phyloP scores from a whole-genome alignment of 2,329 filamentous ascomycete species.

The Fulvia fulva region DNA sequence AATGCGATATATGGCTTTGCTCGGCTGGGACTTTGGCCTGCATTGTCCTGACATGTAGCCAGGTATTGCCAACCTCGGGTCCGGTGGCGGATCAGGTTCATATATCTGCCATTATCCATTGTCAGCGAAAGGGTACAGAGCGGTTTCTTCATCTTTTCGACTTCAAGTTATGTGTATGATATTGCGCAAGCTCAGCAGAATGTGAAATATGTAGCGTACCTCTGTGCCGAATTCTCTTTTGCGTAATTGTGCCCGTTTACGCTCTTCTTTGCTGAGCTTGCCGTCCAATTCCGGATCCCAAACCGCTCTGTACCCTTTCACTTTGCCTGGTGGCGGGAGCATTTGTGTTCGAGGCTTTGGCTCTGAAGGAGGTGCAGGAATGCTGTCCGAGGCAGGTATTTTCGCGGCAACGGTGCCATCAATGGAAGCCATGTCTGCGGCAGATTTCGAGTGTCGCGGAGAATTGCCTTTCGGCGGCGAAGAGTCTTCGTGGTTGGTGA shows the following conservation, averaged over 20 bases:
- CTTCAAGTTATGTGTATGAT: constrained; percentile 33
- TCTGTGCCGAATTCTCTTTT: constrained; percentile 37
- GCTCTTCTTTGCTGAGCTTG: constrained; percentile 55
- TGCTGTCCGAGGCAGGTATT: constrained; percentile 26
- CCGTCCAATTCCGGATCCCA: constrained; percentile 63
- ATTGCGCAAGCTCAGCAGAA: constrained; percentile 37
- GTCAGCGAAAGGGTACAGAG: constrained; percentile 41
- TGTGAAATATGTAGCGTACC: constrained; percentile 40
- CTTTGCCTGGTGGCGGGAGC: constrained; percentile 48
- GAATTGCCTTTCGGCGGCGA: constrained; percentile 58
- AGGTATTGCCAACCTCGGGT: constrained; percentile 71
- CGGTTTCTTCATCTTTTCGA: constrained; percentile 28
- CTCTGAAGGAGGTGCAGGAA: constrained; percentile 29
- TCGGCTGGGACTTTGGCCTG: constrained; percentile 52
- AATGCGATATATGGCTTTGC: constrained; percentile 66
- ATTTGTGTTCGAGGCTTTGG: constrained; percentile 40
- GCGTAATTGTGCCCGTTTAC: constrained; percentile 38
- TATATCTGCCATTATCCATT: constrained; percentile 53
- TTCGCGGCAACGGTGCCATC: constrained; percentile 22
- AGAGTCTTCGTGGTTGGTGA: constrained; percentile 60
- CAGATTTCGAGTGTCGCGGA: constrained; percentile 38
- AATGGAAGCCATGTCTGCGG: constrained; percentile 26
- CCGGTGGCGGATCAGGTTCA: constrained; percentile 64
- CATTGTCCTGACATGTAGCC: constrained; percentile 55
- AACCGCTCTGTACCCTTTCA: constrained; percentile 55